phyloP scores from a whole-genome alignment of 768 basidiomycete species.

The Lactarius trivialis region DNA sequence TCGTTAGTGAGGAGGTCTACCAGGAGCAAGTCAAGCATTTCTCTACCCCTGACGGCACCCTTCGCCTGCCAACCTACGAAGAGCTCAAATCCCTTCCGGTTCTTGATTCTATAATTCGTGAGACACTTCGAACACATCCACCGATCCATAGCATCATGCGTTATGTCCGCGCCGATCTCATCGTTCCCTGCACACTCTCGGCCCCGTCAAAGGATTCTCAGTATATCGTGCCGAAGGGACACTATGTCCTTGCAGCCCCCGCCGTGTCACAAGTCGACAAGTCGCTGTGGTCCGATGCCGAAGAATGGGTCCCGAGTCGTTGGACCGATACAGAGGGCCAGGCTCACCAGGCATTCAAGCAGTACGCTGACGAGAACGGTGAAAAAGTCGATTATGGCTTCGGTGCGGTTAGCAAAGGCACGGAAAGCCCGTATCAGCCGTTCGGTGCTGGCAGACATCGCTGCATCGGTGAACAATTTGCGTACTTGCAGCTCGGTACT shows the following conservation, averaged over 20 bases:
- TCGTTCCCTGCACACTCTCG: slow-evolving; percentile 73
- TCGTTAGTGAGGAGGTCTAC: slow-evolving; percentile 68
- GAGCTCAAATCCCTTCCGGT: slow-evolving; percentile 77
- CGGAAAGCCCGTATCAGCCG: slow-evolving; percentile 92
- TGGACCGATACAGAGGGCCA: slow-evolving; percentile 85
- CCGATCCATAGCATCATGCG: slow-evolving; percentile 96
- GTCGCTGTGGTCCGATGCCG: slow-evolving; percentile 65
- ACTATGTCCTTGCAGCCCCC: slow-evolving; percentile 86
- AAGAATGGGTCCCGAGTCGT: slow-evolving; percentile 69
- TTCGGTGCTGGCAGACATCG: slow-evolving; percentile 96
- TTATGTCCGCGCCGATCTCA: slow-evolving; percentile 78
- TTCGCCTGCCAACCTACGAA: slow-evolving; percentile 79
- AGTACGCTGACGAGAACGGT: slow-evolving; percentile 66
- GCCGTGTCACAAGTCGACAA: slow-evolving; percentile 86
- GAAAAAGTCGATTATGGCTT: slow-evolving; percentile 97
- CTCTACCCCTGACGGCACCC: slow-evolving; percentile 68
- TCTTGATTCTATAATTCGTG: slow-evolving; percentile 85
- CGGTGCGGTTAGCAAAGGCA: slow-evolving; percentile 92
- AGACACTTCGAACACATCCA: slow-evolving; percentile 88
- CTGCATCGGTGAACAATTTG: slow-evolving; percentile 96
- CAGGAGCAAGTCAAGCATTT: slow-evolving; percentile 85
- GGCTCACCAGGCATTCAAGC: slow-evolving; percentile 69
- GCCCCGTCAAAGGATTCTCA: slow-evolving; percentile 65
- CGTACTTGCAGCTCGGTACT: slow-evolving; percentile 87
- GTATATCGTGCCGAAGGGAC: slow-evolving; percentile 85